Base-by-base conservation (phyloP, 768 basidiomycete genomes). In the Amanita brunnescens region DNA sequence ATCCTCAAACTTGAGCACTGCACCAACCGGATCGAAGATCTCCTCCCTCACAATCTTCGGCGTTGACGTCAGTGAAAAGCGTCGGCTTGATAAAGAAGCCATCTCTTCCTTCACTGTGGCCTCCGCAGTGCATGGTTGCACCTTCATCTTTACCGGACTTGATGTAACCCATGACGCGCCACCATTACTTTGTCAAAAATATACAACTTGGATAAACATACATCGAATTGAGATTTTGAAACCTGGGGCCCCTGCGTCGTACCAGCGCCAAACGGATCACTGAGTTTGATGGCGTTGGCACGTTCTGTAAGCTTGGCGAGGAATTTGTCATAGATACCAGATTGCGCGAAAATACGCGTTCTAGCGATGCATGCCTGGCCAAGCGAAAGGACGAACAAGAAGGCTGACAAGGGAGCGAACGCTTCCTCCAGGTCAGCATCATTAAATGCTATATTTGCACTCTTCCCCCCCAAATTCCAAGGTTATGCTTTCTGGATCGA, bases 291-390 rank as follows among this genome's bases (percentile, higher is more conserved):
- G 0, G 55, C 56, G 59, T 71, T 67, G 46, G 80, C 69, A 61
- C 75, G 68, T 23, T 67, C 75, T 1, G 76, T 75, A 67, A 92
- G 85, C 50, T n/a, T n/a, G n/a, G n/a, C n/a, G n/a, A n/a, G n/a
- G n/a, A n/a, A n/a, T n/a, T n/a, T n/a, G n/a, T n/a, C n/a, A n/a
- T n/a, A n/a, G n/a, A n/a, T n/a, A n/a, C n/a, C n/a, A n/a, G n/a
- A n/a, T n/a, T n/a, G n/a, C 64, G 94, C 89, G 60, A 79, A 92
- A 54, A 94, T 85, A 46, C 93, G 80, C 7, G 90, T 85, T 8
- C 91, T 87, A 7, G 90, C 91, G 58, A 81, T 81, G 69, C 91
- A 94, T n/a, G 76, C 74, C 68, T 94, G 91, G 16, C 91, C 88
- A 64, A n/a, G n/a, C n/a, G n/a, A n/a, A n/a, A n/a, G n/a, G n/a